Evolutionary conservation across 1,139 yeast genomes (phyloP), one percentile per base, ranked within the genome.

Genomic region (Entelexis paramagnoliae): DNA sequence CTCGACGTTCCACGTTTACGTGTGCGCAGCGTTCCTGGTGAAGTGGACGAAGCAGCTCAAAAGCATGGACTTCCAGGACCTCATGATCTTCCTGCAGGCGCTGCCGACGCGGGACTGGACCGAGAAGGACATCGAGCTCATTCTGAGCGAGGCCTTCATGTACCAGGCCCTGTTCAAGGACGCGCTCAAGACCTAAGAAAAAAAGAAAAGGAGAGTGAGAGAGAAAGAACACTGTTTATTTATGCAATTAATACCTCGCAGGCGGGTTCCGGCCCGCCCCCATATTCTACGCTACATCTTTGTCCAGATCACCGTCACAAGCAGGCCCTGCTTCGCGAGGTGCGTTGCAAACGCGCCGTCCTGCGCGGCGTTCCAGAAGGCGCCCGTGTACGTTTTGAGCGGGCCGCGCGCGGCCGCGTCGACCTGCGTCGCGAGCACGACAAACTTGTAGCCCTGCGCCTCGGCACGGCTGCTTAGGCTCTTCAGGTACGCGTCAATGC

Each of bases 21-120:
- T 91, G 4, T 91, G 99, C 70, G 96, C 97, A n/a, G 97, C 98
- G 13, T 91, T 91, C 63, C 71, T 91, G 61, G 83, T 89, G 53
- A 83, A 86, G 63, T 91, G 95, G 80, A 79, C 93, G 54, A 78
- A 75, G 49, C 81, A 81, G 55, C 71, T 91, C 57, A 79, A 83
- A 66, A 73, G 74, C n/a, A 85, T 83, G 86, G 98, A 91, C 60
- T 91, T 91, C 65, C 97, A 91, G 66, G 97, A 87, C 58, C 85
- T 88, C 36, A 80, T 91, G 68, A 81, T 93, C 67, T 89, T 87
- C 63, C 71, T 91, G 49, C 98, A 91, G 66, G 80, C 80, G 43
- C 82, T 93, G 14, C 97, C 97, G 17, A 91, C 98, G 0, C 72
- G 73, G 50, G 69, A 72, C 33, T 91, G 99, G 99, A 76, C 75